phyloP scores from a whole-genome alignment of 306 rosid species.

The Luffa acutangula region DNA sequence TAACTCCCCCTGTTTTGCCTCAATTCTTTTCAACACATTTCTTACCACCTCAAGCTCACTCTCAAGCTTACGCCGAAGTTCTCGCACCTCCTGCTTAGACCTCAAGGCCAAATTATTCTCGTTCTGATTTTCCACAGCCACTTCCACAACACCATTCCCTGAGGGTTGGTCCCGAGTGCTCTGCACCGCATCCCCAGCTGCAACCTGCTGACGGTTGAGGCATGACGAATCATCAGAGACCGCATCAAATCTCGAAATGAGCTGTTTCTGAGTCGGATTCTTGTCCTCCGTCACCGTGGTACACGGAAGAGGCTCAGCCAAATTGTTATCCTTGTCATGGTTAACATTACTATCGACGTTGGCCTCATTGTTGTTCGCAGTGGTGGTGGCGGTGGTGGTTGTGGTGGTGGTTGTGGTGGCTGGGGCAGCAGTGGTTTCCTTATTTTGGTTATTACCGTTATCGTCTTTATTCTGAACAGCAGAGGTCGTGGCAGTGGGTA shows the following conservation, averaged over 20 bases:
- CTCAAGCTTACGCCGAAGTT: conserved; percentile 59
- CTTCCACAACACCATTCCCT: conserved; percentile 30
- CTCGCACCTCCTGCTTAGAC: conserved; percentile 49
- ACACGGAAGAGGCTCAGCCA: conserved; percentile 10
- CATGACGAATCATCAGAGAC: conserved; percentile 37
- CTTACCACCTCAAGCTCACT: conserved; percentile 51
- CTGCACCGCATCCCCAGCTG: conserved; percentile 19
- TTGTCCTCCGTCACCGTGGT: conserved; percentile 23
- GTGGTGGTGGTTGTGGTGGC: not conserved
- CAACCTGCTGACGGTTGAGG: conserved; percentile 23
- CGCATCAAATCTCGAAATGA: conserved; percentile 19
- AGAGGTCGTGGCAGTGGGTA: not conserved
- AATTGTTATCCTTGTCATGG: conserved; percentile 10
- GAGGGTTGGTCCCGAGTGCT: conserved; percentile 22
- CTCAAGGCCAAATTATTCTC: conserved; percentile 29
- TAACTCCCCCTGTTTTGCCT: conserved; percentile 59
- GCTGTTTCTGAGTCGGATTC: conserved; percentile 23
- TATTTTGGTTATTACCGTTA: not conserved
- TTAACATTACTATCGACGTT: not conserved
- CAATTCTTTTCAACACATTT: conserved; percentile 64
- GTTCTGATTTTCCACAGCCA: conserved; percentile 21
- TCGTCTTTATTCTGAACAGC: not conserved
- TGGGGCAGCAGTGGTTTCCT: not conserved
- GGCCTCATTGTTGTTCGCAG: too few species aligned
- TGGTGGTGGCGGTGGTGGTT: not conserved